Evolutionary conservation across 345 rosid species (phyloP), one percentile per base, ranked within the genome.

Genomic region (Arabidopsis thaliana): DNA sequence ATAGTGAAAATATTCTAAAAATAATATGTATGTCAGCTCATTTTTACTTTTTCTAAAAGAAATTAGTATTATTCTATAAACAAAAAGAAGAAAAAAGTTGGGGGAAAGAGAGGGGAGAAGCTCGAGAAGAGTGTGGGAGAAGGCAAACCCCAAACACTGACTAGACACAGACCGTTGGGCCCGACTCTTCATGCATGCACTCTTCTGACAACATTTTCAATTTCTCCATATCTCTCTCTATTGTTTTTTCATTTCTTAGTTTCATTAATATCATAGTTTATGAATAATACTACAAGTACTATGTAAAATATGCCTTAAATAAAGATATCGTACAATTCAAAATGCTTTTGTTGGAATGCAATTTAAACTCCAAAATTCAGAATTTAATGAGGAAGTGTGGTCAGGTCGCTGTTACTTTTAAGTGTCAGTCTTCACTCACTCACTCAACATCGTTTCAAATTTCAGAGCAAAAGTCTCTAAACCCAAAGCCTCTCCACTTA

Each of bases 111-210:
- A 76, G 80, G 65, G 71, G 69, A 62, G 71, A 70, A 56, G 71
- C 63, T 73, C 75, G 68, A 61, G 77, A 59, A 59, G 62, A 69
- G 79, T 66, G 63, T 60, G 68, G 69, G 78, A 57, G 69, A 57
- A 70, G 66, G 80, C 65, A 77, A 75, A 67, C 67, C 73, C 66
- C 53, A 30, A 67, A 55, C 53, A 77, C 80, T 70, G 80, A 77
- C 80, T 70, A 63, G 52, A 70, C 76, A 63, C 10, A 70, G 75
- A 70, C 75, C 71, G 34, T 70, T 77, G 75, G 80, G 76, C 75
- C 75, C 80, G 71, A 63, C 71, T 69, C 75, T 76, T 68, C 64
- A 76, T 76, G 79, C 79, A 73, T 73, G 61, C 76, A 51, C 80
- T 69, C 65, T 62, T 76, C 80, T 76, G 71, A 45, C 75, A 53